These are phyloP conservation scores for Friedmanniomyces endolithicus DNA, from an alignment of 495 filamentous ascomycete genomes.

Conservation along the genomic window DNA sequence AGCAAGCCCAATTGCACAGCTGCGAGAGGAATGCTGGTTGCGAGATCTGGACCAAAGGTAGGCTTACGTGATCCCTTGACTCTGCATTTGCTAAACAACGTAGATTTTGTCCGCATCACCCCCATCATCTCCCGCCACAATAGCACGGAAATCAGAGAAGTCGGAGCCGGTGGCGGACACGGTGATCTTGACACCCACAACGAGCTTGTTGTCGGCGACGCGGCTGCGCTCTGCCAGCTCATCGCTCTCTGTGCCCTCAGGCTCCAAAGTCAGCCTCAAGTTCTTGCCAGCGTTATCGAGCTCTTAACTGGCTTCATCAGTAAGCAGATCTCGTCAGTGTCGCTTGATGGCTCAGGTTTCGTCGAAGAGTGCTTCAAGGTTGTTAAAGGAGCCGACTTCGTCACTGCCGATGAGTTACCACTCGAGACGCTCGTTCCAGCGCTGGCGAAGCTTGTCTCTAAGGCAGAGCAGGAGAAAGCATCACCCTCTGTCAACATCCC, in stretches of 20 bases:
- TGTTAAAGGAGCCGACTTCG: constrained; percentile 31
- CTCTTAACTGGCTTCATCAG: constrained; percentile 21
- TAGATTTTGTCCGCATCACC: constrained; percentile 54
- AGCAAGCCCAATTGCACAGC: constrained; percentile 65
- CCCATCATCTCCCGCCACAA: constrained; percentile 55
- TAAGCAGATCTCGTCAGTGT: background rate
- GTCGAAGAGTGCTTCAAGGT: background rate
- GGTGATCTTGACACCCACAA: constrained; percentile 56
- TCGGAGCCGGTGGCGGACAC: constrained; percentile 67
- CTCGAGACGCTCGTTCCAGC: constrained; percentile 33
- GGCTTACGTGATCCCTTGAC: background rate
- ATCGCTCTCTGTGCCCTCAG: constrained; percentile 27
- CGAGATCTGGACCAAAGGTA: constrained; percentile 34
- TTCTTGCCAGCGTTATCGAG: constrained; percentile 27
- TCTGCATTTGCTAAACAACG: background rate
- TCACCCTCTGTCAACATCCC: background rate
- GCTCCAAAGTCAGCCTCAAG: constrained; percentile 29
- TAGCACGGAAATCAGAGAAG: constrained; percentile 53
- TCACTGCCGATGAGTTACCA: constrained; percentile 33
- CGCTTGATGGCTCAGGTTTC: constrained; percentile 1
- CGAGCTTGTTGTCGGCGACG: constrained; percentile 46
- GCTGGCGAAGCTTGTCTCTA: constrained; percentile 11
- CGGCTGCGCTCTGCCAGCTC: constrained; percentile 12
- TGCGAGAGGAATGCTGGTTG: constrained; percentile 68
- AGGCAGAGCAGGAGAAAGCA: background rate